Conservation (phyloP, 139 green algal genomes). For the Chlamydomonas applanata region DNA sequence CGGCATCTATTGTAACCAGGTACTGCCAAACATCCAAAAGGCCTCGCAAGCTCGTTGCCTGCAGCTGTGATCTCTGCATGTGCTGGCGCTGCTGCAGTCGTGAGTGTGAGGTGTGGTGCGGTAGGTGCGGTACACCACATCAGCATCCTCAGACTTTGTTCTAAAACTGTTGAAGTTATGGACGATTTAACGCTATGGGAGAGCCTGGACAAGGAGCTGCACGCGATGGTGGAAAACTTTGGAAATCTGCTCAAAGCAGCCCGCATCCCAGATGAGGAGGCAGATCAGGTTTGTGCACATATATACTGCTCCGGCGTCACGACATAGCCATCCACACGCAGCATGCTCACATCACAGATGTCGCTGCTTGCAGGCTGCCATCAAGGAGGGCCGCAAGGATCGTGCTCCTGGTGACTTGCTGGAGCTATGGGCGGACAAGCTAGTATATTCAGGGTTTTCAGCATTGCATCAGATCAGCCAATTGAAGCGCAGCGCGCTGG, state of each 20-base stretch:
- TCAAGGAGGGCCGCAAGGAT: conserved; percentile 1
- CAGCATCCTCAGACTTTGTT: no score
- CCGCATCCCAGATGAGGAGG: conserved; percentile 32
- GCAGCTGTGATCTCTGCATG: no score
- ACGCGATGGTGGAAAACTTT: conserved; percentile 35
- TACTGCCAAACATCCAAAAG: no score
- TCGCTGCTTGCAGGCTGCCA: background rate
- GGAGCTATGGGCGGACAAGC: conserved; percentile 43
- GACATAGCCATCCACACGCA: background rate
- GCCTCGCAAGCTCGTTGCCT: no score
- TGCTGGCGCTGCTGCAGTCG: no score
- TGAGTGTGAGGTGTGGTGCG: no score
- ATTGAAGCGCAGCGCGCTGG: conserved; percentile 35
- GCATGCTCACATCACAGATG: background rate
- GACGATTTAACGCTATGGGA: background rate
- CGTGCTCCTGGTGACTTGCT: conserved; percentile 32
- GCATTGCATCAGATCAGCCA: conserved; percentile 24
- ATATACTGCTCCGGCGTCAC: background rate
- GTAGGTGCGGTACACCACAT: no score
- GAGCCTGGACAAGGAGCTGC: conserved; percentile 24
- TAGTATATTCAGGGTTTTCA: conserved; percentile 31
- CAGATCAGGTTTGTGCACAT: conserved; percentile 12
- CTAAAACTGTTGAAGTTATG: no score
- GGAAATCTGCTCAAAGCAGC: conserved; percentile 25
- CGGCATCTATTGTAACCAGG: no score